Evolutionary conservation across 768 basidiomycete genomes (phyloP), one percentile per base, ranked within the genome.

Genomic region (Agaricus sinodeliciosus): DNA sequence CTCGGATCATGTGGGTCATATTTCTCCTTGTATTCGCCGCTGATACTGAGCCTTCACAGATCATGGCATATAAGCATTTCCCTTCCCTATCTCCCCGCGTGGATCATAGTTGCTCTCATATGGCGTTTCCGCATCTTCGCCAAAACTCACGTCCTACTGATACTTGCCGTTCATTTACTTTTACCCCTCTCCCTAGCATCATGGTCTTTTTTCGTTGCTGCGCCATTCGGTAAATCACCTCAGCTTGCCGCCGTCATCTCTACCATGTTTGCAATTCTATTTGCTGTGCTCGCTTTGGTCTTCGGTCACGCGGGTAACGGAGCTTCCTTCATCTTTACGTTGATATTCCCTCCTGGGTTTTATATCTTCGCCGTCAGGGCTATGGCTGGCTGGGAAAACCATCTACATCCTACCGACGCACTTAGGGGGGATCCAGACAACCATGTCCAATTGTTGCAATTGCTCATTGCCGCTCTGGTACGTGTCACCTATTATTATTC

Each of bases 291-390:
- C 8, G 87, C 82, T 0, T 65, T 85, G 19, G 76, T 85, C 0
- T 69, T 84, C 49, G 65, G 68, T 34, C 36, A 68, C 46, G 72
- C 73, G 1, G 60, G 65, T 0, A 75, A 73, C 1, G 76, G 65
- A 3, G 70, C 68, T 1, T 79, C 83, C 16, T 77, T 82, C 56
- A 65, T 89, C 22, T 85, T 86, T 60, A 78, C 84, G 1, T 62
- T 90, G 43, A 59, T 90, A 19, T 89, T 90, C 60, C 89, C 89
- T 0, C 86, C 89, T 1, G 77, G 79, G 9, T 90, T 82, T 65
- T 90, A 86, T 58, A 74, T 87, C 18, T 90, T 89, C 59, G 80
- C 80, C 6, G 78, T 82, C 8, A 77, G 84, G 42, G 79, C 80
- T 1, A 77, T 90, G 1, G 76, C 78, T 49, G 85, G 84, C 11